Evolutionary conservation across 2,329 filamentous ascomycete genomes (phyloP).

Genomic region (Exophiala sp.): DNA sequence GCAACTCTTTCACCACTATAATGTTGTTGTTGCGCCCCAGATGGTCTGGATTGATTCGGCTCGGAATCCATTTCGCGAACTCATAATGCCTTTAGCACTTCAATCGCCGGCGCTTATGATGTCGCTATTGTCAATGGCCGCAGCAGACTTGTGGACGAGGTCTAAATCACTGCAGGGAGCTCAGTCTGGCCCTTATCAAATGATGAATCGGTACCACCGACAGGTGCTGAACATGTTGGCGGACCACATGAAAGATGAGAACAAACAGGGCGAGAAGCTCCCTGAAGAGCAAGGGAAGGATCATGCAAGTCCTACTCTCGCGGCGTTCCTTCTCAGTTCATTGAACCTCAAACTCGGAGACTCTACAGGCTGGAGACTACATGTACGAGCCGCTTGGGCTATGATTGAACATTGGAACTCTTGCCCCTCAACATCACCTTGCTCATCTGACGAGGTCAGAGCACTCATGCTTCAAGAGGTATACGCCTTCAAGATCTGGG

Average conservation of each 20-base stretch:
- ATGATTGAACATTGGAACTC: constrained; percentile 4
- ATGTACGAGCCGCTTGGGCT: not conserved
- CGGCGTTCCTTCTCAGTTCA: constrained; percentile 3
- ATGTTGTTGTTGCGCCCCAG: constrained; percentile 25
- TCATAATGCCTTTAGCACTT: constrained; percentile 29
- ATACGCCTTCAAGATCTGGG: constrained; percentile 3
- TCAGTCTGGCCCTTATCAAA: not conserved
- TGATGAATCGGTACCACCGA: not conserved
- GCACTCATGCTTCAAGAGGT: not conserved
- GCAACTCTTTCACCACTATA: constrained; percentile 29
- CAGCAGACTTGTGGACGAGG: constrained; percentile 23
- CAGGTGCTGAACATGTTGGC: not conserved
- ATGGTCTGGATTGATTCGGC: constrained; percentile 31
- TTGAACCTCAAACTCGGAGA: not conserved
- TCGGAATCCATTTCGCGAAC: constrained; percentile 29
- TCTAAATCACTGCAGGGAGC: not conserved
- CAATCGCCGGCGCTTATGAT: constrained; percentile 27
- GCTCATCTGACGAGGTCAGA: not conserved
- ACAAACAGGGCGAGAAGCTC: not conserved
- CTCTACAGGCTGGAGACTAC: not conserved
- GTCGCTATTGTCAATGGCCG: constrained; percentile 29
- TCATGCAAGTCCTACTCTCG: constrained; percentile 2
- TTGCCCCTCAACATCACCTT: not conserved
- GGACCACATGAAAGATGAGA: constrained; percentile 1
- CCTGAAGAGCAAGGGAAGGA: not conserved